These are phyloP conservation scores for Odontarrhena argentea DNA, from an alignment of 345 rosid species.

Conservation along the genomic window DNA sequence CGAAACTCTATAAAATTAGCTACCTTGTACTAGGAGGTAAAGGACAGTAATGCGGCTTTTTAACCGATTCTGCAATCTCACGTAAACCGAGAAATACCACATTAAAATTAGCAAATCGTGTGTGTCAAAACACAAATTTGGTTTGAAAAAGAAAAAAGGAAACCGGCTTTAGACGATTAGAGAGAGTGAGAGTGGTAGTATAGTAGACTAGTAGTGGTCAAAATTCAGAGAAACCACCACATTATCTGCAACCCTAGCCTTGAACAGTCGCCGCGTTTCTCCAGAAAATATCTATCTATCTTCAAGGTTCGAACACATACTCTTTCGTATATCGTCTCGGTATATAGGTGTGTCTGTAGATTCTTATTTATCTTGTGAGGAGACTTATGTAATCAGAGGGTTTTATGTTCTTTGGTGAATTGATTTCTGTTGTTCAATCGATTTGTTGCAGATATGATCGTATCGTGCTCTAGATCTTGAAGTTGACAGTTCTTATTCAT, in stretches of 20 bases:
- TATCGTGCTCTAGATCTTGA: constrained; percentile 24
- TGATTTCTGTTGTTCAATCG: constrained; percentile 13
- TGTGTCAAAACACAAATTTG: background rate
- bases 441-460: constrained; percentile 21
- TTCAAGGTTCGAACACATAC: constrained; percentile 18
- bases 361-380: background rate
- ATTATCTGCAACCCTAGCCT: constrained; percentile 32
- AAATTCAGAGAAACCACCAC: constrained; percentile 18
- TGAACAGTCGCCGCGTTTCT: constrained; percentile 30
- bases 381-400: background rate
- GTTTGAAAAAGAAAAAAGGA: background rate
- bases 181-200: background rate
- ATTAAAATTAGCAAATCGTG: no score
- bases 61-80: background rate
- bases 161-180: background rate
- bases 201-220: no score
- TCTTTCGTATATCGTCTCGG: background rate
- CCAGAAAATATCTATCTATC: constrained; percentile 5
- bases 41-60: no score
- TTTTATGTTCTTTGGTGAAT: background rate
- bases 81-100: background rate
- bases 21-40: no score
- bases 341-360: background rate
- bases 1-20: no score
- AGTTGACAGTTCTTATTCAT: background rate